Evolutionary conservation across 805 yeast species (phyloP).

Genomic region (Kluyveromyces wickerhamii): DNA sequence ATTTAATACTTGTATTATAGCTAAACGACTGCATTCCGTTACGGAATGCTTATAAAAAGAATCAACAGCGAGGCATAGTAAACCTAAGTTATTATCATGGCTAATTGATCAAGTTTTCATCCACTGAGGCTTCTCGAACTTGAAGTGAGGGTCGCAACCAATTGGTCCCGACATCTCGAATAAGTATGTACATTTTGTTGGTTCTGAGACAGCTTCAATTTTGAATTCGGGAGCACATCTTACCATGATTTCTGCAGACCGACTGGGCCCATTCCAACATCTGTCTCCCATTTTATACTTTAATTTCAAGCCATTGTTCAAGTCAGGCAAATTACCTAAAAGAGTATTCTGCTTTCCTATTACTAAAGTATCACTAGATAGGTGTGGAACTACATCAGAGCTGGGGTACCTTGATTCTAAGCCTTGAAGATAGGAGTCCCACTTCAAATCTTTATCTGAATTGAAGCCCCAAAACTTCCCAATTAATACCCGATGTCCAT

Average conservation of each 20-base stretch:
- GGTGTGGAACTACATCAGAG: slow-evolving; percentile 18
- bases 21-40: too few relatives aligned
- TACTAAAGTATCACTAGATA: slow-evolving; percentile 15
- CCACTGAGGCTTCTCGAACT: slow-evolving; percentile 10
- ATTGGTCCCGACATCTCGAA: slow-evolving; percentile 39
- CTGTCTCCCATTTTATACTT: slow-evolving; percentile 55
- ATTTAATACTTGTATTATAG: too few relatives aligned
- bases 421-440: slow-evolving; percentile 15
- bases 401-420: slow-evolving; percentile 19
- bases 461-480: slow-evolving; percentile 15
- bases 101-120: too few relatives aligned
- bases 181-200: slow-evolving; percentile 77
- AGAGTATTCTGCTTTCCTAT: slow-evolving; percentile 15
- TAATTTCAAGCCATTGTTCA: slow-evolving; percentile 29
- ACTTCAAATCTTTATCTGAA: slow-evolving; percentile 13
- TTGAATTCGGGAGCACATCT: slow-evolving; percentile 54
- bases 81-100: too few relatives aligned
- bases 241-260: slow-evolving; percentile 58
- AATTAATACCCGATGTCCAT: slow-evolving; percentile 19
- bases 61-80: too few relatives aligned
- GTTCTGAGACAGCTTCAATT: slow-evolving; percentile 60
- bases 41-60: too few relatives aligned
- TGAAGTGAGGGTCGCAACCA: slow-evolving; percentile 30
- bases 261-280: slow-evolving; percentile 92
- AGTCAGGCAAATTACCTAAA: slow-evolving; percentile 27